Percentiles rank a stretch among this genome's conserved stretches.
Evolutionary conservation across 1,284 basidiomycete species (phyloP).

Genomic region (Puccinia sorghi): DNA sequence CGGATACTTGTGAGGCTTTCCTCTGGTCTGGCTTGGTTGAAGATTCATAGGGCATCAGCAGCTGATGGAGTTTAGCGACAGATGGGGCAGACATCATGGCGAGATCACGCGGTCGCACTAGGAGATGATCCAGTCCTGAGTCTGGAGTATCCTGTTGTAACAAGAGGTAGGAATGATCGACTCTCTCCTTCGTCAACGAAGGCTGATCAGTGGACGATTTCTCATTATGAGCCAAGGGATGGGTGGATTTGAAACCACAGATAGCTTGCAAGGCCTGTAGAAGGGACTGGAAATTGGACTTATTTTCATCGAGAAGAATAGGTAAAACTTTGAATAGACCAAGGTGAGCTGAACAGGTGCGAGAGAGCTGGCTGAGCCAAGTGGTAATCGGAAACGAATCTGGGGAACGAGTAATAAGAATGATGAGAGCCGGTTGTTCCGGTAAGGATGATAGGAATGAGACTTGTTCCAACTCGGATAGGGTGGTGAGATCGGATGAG

Average conservation of each 20-base stretch:
- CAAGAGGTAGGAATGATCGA: neutral
- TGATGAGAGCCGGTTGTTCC: slow-evolving; percentile 8
- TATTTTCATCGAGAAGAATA: slow-evolving; percentile 22
- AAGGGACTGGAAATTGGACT: slow-evolving; percentile 4
- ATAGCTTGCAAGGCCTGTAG: neutral
- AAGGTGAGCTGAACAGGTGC: slow-evolving; percentile 10
- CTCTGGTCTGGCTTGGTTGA: neutral
- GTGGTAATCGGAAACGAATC: slow-evolving; percentile 6
- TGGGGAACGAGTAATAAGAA: neutral
- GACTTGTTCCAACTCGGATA: neutral
- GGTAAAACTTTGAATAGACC: slow-evolving; percentile 26
- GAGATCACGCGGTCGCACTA: slow-evolving; percentile 20
- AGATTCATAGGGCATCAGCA: neutral
- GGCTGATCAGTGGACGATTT: neutral
- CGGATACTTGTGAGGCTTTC: neutral
- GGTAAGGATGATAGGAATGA: slow-evolving; percentile 18
- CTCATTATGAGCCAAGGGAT: neutral
- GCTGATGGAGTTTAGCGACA: slow-evolving; percentile 13
- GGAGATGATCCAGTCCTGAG: neutral
- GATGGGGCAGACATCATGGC: slow-evolving; percentile 16
- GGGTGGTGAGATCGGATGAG: slow-evolving; percentile 2
- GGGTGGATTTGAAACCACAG: slow-evolving; percentile 6
- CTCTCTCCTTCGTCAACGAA: neutral
- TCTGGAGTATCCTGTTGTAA: slow-evolving; percentile 16
- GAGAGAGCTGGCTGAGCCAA: slow-evolving; percentile 18